Evolutionary conservation across 2,329 filamentous ascomycete genomes (phyloP).

Genomic region (Sporothrix schenckii): DNA sequence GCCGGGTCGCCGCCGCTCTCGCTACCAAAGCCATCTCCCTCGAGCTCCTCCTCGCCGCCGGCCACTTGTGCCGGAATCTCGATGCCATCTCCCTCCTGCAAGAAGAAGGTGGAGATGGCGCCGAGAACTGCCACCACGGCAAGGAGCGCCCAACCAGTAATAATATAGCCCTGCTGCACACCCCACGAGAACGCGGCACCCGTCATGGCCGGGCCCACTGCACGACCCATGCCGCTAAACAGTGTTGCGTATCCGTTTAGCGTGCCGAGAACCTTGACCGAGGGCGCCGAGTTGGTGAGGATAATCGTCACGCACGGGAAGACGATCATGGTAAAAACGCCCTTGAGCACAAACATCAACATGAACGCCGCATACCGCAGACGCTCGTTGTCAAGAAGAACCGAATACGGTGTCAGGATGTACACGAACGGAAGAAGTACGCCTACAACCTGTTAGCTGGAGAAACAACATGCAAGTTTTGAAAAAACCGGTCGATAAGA

Average conservation of each 20-base stretch:
- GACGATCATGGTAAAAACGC: slow-evolving; percentile 75
- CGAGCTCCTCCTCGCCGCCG: slow-evolving; percentile 34
- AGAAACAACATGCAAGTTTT: slow-evolving; percentile 12
- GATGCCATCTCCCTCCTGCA: slow-evolving; percentile 74
- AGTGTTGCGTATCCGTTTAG: slow-evolving; percentile 89
- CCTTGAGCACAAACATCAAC: slow-evolving; percentile 71
- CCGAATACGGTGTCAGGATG: slow-evolving; percentile 78
- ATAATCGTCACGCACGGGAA: slow-evolving; percentile 91
- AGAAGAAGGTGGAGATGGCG: slow-evolving; percentile 71
- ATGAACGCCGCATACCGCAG: slow-evolving; percentile 66
- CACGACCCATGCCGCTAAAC: slow-evolving; percentile 77
- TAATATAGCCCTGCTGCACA: slow-evolving; percentile 72
- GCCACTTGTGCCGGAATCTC: slow-evolving; percentile 41
- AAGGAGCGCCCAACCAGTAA: slow-evolving; percentile 82
- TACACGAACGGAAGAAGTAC: slow-evolving; percentile 74
- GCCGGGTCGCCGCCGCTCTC: background rate
- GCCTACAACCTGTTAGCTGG: slow-evolving; percentile 44
- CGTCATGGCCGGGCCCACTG: slow-evolving; percentile 72
- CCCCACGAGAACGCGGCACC: slow-evolving; percentile 77
- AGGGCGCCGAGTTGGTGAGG: slow-evolving; percentile 81
- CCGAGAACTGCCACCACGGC: slow-evolving; percentile 64
- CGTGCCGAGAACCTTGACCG: slow-evolving; percentile 77
- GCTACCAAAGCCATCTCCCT: slow-evolving; percentile 13
- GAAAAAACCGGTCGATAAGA: background rate
- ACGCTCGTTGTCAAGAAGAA: slow-evolving; percentile 56